A percentile compares a stretch with the other conserved stretches of the same genome.
phyloP scores from a whole-genome alignment of 257 asterid species.

The Avicennia marina region DNA sequence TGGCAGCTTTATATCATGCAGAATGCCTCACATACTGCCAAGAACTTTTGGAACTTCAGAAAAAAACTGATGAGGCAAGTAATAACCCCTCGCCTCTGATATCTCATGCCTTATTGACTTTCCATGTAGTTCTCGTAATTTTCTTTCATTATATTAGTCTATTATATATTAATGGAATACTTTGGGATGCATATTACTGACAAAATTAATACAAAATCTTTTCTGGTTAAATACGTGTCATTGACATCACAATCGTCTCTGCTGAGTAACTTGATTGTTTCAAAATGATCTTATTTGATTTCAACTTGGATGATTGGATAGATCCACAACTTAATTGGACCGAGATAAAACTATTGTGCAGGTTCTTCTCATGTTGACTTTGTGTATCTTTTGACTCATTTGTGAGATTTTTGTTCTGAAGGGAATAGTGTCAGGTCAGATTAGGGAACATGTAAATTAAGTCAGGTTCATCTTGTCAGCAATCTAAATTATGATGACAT shows the following conservation, averaged over 20 bases:
- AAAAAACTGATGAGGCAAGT: slow-evolving; percentile 72
- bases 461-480: not conserved
- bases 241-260: not conserved
- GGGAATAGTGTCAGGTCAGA: not conserved
- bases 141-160: not conserved
- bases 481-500: not conserved
- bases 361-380: not conserved
- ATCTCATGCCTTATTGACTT: not conserved
- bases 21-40: slow-evolving; percentile 94
- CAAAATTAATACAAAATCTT: too few relatives aligned
- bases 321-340: not conserved
- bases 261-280: too few relatives aligned
- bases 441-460: not conserved
- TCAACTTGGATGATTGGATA: not conserved
- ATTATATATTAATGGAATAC: too few relatives aligned
- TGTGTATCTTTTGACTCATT: not conserved
- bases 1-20: slow-evolving; percentile 86
- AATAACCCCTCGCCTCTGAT: not conserved
- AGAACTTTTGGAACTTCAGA: slow-evolving; percentile 86
- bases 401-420: not conserved
- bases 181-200: too few relatives aligned
- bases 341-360: not conserved
- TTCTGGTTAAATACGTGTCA: not conserved
- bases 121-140: not conserved
- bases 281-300: not conserved